Evolutionary conservation across 371 early-diverging fungal genomes (phyloP), one percentile per base, ranked within the genome.

Genomic region (Aphelidium insulamus): DNA sequence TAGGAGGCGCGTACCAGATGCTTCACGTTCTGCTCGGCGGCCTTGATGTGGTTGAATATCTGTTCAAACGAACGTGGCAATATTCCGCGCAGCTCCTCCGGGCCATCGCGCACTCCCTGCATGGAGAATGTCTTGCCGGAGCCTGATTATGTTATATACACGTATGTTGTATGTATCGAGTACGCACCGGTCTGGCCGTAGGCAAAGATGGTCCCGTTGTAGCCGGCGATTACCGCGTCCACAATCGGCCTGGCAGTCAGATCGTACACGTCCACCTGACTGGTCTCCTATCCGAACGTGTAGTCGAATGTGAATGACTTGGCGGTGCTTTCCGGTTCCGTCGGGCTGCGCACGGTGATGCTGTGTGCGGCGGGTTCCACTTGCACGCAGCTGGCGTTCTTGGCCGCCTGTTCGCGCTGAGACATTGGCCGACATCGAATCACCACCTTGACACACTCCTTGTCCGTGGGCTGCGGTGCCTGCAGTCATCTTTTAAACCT

Each of bases 121-220:
- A 68, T 68, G 21, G 62, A 58, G 39, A 64, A 65, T 10, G 60
- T 63, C 53, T 61, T 32, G 10, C 45, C 39, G 11, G 38, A 26
- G 12, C 43, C 39, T 11, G 41, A 38, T 20, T 45, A 28, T n/a
- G n/a, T n/a, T n/a, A n/a, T n/a, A n/a, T n/a, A 5, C 86, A 84
- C 10, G 86, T 85, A 62, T 94, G 85, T n/a, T n/a, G n/a, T n/a
- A n/a, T n/a, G n/a, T n/a, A n/a, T n/a, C n/a, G n/a, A n/a, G n/a
- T 6, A 62, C 0, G 88, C 80, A 20, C 88, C 87, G 1, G 87
- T 91, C 50, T 86, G 77, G 4, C 81, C 62, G 33, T 66, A 69
- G 2, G 65, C 63, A 40, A 69, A 64, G 18, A 69, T 46, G 11
- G 64, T 66, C 2, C 62, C 69, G 35, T 68, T 68, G 41, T 64